Evolutionary conservation across 1,284 basidiomycete species (phyloP).

Genomic region (Vanrija humicola): DNA sequence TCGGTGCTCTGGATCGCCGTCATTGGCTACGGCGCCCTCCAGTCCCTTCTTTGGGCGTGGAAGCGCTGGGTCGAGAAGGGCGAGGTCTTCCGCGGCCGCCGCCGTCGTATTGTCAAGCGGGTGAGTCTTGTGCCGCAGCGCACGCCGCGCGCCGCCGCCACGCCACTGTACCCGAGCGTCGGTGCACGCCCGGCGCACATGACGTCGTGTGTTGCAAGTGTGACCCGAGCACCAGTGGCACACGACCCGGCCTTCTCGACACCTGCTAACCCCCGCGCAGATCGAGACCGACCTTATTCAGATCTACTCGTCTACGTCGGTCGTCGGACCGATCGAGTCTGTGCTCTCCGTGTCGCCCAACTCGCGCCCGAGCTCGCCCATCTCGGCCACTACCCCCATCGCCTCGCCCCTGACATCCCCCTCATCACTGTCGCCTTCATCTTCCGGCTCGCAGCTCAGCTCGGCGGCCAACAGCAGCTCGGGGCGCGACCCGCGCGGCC

Average conservation of each 20-base stretch:
- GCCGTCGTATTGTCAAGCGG: conserved; percentile 46
- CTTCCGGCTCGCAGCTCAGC: conserved; percentile 6
- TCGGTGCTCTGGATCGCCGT: conserved; percentile 72
- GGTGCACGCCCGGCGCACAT: neutral
- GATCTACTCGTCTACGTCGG: conserved; percentile 36
- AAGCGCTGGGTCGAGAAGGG: conserved; percentile 46
- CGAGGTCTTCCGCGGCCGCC: conserved; percentile 45
- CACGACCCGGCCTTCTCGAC: neutral
- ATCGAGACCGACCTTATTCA: conserved; percentile 47
- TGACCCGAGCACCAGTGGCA: neutral
- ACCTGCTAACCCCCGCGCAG: conserved; percentile 15
- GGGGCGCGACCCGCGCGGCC: conserved; percentile 22
- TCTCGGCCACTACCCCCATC: conserved; percentile 6
- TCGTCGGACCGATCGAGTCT: conserved; percentile 27
- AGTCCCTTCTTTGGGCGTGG: conserved; percentile 41
- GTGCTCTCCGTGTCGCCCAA: conserved; percentile 37
- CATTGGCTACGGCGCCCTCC: conserved; percentile 48
- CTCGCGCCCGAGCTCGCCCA: conserved; percentile 37
- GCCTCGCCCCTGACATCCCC: conserved; percentile 21
- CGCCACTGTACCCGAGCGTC: neutral
- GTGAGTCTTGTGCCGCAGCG: conserved; percentile 22
- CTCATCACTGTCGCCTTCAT: conserved; percentile 11
- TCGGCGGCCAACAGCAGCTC: neutral
- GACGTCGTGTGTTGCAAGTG: no score
- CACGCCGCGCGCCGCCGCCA: no score